Percentiles rank a stretch among this genome's conserved stretches.
These are phyloP conservation scores for Ogataea ganodermae DNA, from an alignment of 805 yeast species.

Conservation along the genomic window DNA sequence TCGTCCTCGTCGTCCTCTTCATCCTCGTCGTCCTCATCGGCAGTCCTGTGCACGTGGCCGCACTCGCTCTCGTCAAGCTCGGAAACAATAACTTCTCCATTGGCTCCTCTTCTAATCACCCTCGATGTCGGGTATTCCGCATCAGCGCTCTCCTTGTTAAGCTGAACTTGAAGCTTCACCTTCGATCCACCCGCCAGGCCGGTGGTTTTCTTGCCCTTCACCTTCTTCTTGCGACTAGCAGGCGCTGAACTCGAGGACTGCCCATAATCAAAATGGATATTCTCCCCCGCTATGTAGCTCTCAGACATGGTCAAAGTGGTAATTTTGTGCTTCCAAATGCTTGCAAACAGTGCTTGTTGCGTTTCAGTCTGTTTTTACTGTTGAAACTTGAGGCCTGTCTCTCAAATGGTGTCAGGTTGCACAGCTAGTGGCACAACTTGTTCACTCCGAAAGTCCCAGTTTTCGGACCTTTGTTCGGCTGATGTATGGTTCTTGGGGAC, in stretches of 20 bases:
- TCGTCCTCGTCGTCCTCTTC: slow-evolving; percentile 13
- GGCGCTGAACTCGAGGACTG: slow-evolving; percentile 2
- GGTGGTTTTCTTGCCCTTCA: slow-evolving; percentile 19
- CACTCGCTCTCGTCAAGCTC: slow-evolving; percentile 37
- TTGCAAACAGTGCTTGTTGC: neutral
- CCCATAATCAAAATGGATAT: slow-evolving; percentile 34
- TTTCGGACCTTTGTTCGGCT: neutral
- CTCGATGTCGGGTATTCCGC: slow-evolving; percentile 73
- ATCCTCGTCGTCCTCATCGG: slow-evolving; percentile 6
- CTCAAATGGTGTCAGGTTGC: too few relatives aligned
- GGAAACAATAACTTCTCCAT: slow-evolving; percentile 78
- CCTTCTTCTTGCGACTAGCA: slow-evolving; percentile 15
- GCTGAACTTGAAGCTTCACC: slow-evolving; percentile 41
- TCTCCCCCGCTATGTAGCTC: slow-evolving; percentile 33
- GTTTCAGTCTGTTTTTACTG: too few relatives aligned
- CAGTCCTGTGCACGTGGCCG: slow-evolving; percentile 8
- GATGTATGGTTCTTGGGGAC: neutral
- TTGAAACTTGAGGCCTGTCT: too few relatives aligned
- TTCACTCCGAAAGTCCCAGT: slow-evolving; percentile 4
- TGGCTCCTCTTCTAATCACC: slow-evolving; percentile 62
- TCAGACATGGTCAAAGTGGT: slow-evolving; percentile 12
- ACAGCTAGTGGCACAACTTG: neutral
- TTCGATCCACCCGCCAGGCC: slow-evolving; percentile 11
- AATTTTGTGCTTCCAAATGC: neutral
- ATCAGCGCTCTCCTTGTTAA: slow-evolving; percentile 59